Evolutionary conservation across 164 flowering plant genomes (phyloP), one percentile per base, ranked within the genome.

Genomic region (Berberis thunbergii): DNA sequence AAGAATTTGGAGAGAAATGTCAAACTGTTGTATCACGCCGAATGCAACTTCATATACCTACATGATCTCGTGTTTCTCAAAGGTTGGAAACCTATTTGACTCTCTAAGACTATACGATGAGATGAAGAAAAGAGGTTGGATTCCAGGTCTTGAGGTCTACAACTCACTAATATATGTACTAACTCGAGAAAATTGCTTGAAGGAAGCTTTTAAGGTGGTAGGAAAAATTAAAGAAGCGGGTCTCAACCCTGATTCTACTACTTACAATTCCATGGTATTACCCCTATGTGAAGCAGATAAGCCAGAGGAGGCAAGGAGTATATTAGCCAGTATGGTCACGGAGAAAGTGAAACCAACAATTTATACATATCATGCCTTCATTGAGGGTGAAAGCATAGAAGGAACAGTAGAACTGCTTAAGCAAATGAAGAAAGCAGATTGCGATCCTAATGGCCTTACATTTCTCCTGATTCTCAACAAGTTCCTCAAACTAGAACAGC

Each of bases 1-100:
- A 79, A 79, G 98, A 75, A 67, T 94, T 43, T 90, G 97, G 98
- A 85, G 91, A 72, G 93, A 84, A 74, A 94, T 94, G 97, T 85
- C 88, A 26, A 84, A 76, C 53, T 75, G 65, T 66, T 88, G 98
- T 70, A 67, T 90, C 48, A 67, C 65, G 41, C 97, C 97, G 1
- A 64, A 93, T 78, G 84, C 74, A 13, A 73, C 74, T 68, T 79
- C 96, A 39, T 90, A 86, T 67, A 72, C 81, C 54, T 82, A 76
- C 79, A 77, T 93, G 89, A 90, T 93, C 49, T 86, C 88, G 7
- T 86, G 97, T 76, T 83, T 81, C 73, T 89, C 98, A 43, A 88
- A 78, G 77, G 85, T 72, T 43, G 86, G 95, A 38, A 84, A 90
- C 73, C 86, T 94, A 54, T 90, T 84, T 68, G 91, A 88, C 59